Evolutionary conservation across 331 rosid species (phyloP), one percentile per base, ranked within the genome.

Genomic region (Phaseolus coccineus): DNA sequence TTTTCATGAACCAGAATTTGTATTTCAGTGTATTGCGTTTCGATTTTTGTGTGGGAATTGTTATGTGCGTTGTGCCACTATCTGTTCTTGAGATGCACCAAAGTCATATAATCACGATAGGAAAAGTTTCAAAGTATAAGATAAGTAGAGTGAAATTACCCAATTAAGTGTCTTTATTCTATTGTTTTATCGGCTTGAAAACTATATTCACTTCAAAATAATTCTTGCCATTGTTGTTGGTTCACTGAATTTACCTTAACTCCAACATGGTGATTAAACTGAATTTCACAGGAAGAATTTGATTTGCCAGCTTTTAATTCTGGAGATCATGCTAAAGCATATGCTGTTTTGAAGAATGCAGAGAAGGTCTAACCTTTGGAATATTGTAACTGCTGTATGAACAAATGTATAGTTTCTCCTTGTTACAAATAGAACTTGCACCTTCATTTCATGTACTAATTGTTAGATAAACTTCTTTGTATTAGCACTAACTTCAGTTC

Each of bases 311-410:
- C 97, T 74, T 93, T 81, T 85, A 93, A 95, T 83, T 71, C 89
- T 6, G 99, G 99, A 64, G 91, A 91, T 66, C 99, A 95, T 78
- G 89, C 87, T 75, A 90, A 88, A 65, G 99, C 98, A 84, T 77
- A 75, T 28, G 89, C 88, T 72, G 87, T 88, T 69, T 78, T 95
- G 82, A 83, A 85, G 71, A 93, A 84, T 56, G 98, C 99, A 71
- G 99, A 95, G 81, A 95, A 91, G 97, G 99, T 93, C 69, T 80
- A 40, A 42, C 68, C 61, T 56, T 56, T 44, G 61, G 59, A 46
- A 67, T 58, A 24, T 56, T 51, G 48, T 48, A 27, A 9, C 35
- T 64, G 9, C 19, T 4, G 46, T 6, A 67, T 51, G 30, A 69
- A 4, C 48, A 31, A 28, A 61, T 58, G 46, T 74, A 8, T 65